Evolutionary conservation across 2,329 filamentous ascomycete species (phyloP), one percentile per base, ranked within the genome.

Genomic region (Juglanconis sp.): DNA sequence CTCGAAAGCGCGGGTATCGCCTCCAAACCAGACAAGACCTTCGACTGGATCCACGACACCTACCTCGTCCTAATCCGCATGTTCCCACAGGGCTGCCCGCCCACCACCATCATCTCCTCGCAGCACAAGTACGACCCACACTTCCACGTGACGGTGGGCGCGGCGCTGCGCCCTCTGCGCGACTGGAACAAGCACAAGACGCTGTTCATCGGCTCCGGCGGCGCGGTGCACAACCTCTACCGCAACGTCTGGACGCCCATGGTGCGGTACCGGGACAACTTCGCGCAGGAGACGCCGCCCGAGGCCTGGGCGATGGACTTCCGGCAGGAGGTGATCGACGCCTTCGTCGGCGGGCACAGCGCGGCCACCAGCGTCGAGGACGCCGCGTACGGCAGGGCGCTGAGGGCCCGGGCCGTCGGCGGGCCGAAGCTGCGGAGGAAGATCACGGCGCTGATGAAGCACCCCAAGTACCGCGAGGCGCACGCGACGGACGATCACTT

Each of bases 11-110:
- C 78, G 1, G 85, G 86, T 8, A 82, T 89, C 71, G 75, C 83
- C 38, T 83, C 79, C 1, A 68, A 71, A 4, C 73, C 70, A 1
- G 86, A 89, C 67, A 66, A 77, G 0, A 76, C 68, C 0, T 90
- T 90, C 64, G 83, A 89, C 68, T 90, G 87, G 87, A 89, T 90
- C 68, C 87, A 90, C 74, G 87, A 90, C 71, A 88, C 85, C 0
- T 90, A 85, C 68, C 79, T 90, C 3, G 82, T 90, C 59, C 75
- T 89, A 8, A 87, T 89, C 68, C 79, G 86, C 57, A 90, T 90
- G 87, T 90, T 90, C 64, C 87, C 87, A 0, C 64, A 68, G 2
- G 77, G 75, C n/a, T 88, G 84, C 66, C 87, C 87, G 1, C 87
- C 87, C 0, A 88, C 87, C 0, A 87, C 85, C 3, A 77, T 88